Evolutionary conservation across 2,329 filamentous ascomycete species (phyloP).

Genomic region (Didymosphaeria variabile): DNA sequence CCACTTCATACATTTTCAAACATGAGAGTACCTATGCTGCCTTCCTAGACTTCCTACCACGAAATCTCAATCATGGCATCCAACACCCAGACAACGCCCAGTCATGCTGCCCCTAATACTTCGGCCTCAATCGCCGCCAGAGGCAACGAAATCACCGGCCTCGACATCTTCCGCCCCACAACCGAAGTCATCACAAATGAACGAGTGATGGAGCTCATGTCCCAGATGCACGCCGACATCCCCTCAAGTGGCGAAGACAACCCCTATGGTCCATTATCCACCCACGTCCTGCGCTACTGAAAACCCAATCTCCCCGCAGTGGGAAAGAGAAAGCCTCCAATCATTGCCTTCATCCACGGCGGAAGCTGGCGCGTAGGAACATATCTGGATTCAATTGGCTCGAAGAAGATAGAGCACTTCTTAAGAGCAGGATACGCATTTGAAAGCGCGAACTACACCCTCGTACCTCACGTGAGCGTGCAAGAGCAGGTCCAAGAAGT

Average conservation of each 20-base stretch:
- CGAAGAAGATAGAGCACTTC: not conserved
- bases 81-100: not conserved
- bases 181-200: not conserved
- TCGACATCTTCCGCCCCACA: not conserved
- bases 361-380: not conserved
- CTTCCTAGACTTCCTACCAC: no score
- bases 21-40: no score
- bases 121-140: not conserved
- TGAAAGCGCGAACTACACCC: not conserved
- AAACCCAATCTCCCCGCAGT: no score
- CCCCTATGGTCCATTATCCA: not conserved
- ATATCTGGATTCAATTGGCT: not conserved
- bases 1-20: no score
- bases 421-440: not conserved
- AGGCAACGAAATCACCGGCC: conserved; percentile 3
- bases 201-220: not conserved
- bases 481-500: not conserved
- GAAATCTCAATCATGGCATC: no score
- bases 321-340: not conserved
- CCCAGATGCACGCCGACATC: not conserved
- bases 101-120: not conserved
- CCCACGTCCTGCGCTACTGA: not conserved
- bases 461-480: not conserved
- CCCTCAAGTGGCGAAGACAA: not conserved
- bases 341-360: not conserved